phyloP scores from a whole-genome alignment of 139 green algal species.

The Coelastrella sp. region DNA sequence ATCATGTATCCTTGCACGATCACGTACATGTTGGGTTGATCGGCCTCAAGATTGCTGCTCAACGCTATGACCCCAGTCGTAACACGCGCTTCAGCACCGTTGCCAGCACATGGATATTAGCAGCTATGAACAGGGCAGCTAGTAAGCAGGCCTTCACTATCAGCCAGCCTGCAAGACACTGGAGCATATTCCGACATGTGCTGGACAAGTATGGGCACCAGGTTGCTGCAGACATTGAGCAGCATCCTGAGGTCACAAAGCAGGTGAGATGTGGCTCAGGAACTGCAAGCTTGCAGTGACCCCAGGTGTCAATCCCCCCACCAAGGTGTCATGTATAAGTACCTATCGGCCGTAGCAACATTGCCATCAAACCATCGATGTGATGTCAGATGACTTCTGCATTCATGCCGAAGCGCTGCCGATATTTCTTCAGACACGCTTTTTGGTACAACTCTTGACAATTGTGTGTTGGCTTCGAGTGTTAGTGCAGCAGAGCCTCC shows the following conservation, averaged over 20 bases:
- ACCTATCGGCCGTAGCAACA: too few relatives aligned
- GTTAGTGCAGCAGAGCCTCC: too few relatives aligned
- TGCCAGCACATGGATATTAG: neutral
- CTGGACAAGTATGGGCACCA: neutral
- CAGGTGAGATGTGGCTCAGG: neutral
- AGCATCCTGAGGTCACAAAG: neutral
- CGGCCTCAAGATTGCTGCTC: neutral
- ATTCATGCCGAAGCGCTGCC: too few relatives aligned
- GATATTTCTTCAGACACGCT: too few relatives aligned
- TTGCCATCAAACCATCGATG: too few relatives aligned
- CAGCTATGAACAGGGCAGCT: neutral
- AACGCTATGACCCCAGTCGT: conserved; percentile 4
- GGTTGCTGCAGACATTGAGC: neutral
- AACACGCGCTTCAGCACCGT: conserved; percentile 22
- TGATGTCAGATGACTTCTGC: too few relatives aligned
- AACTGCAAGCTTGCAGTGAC: too few relatives aligned
- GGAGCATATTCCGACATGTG: neutral
- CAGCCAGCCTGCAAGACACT: neutral
- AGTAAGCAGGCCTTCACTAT: neutral
- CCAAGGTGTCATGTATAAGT: too few relatives aligned
- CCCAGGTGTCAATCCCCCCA: neutral
- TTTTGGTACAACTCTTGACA: too few relatives aligned
- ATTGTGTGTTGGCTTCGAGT: too few relatives aligned
- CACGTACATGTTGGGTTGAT: neutral
- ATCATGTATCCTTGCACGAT: neutral